Evolutionary conservation across 163 green algal species (phyloP).

Genomic region (Chloromonas sp.): DNA sequence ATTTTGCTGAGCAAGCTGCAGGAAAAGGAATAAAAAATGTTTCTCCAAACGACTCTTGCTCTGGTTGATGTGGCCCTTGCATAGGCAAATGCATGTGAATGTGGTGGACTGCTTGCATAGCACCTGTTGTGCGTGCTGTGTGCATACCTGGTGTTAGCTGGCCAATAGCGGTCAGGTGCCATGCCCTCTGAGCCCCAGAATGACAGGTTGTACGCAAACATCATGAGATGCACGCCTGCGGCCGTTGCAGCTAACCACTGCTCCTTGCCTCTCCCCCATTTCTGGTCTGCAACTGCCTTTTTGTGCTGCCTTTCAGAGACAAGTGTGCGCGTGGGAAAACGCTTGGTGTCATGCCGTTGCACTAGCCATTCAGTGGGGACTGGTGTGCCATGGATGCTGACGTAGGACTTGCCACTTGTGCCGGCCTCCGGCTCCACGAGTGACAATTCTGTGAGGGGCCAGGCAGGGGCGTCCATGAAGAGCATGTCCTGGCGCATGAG

Average conservation of each 20-base stretch:
- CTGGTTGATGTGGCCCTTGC: too few relatives aligned
- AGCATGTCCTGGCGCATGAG: too few relatives aligned
- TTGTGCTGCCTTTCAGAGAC: conserved; percentile 7
- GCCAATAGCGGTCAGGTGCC: conserved; percentile 49
- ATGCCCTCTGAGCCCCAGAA: conserved; percentile 52
- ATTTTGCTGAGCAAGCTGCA: too few relatives aligned
- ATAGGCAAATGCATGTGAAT: too few relatives aligned
- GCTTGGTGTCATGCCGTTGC: conserved; percentile 10
- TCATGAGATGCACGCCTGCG: conserved; percentile 35
- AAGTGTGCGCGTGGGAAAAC: conserved; percentile 3
- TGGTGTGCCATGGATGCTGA: conserved; percentile 13
- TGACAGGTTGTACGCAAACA: conserved; percentile 46
- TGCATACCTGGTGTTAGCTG: conserved; percentile 33
- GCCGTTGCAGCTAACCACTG: conserved; percentile 37
- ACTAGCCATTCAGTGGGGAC: conserved; percentile 20
- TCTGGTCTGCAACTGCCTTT: conserved; percentile 16
- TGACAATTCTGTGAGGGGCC: too few relatives aligned
- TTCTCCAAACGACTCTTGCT: too few relatives aligned
- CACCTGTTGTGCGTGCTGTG: too few relatives aligned
- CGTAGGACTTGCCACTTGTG: neutral
- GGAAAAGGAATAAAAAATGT: too few relatives aligned
- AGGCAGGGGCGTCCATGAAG: too few relatives aligned
- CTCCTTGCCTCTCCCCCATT: conserved; percentile 38
- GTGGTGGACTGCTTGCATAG: too few relatives aligned
- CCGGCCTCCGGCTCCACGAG: neutral